These are phyloP conservation scores for Ophiostoma ulmi DNA, from an alignment of 2,329 filamentous ascomycete species.

Conservation along the genomic window DNA sequence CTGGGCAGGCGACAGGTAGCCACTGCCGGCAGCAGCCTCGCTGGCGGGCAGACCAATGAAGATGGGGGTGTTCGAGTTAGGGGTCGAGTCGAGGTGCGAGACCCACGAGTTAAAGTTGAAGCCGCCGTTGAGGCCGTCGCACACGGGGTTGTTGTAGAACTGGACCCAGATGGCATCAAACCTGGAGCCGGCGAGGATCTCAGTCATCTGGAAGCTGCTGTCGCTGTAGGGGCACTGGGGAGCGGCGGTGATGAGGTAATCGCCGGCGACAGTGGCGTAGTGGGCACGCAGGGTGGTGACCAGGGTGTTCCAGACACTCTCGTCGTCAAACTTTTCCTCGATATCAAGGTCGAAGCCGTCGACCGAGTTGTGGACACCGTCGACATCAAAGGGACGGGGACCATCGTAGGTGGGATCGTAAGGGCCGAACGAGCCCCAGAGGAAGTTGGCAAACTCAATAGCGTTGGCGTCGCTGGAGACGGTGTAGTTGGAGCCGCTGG, in stretches of 20 bases:
- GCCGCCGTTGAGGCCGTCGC: conserved; percentile 34
- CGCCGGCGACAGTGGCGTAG: conserved; percentile 25
- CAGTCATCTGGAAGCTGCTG: conserved; percentile 41
- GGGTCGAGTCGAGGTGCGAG: conserved; percentile 32
- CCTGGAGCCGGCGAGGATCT: conserved; percentile 37
- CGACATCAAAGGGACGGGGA: conserved; percentile 42
- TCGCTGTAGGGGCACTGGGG: conserved; percentile 42
- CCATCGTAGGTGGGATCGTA: conserved; percentile 31
- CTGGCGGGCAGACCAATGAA: conserved; percentile 39
- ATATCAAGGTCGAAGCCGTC: conserved; percentile 52
- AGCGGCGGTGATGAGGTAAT: conserved; percentile 44
- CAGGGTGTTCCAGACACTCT: conserved; percentile 25
- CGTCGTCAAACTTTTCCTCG: conserved; percentile 34
- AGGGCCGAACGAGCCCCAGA: conserved; percentile 39
- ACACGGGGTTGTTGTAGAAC: conserved; percentile 46
- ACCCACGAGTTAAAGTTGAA: conserved; percentile 40
- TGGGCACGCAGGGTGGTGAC: conserved; percentile 23
- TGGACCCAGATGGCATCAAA: conserved; percentile 44
- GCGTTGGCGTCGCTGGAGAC: conserved; percentile 33
- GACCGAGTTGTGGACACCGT: conserved; percentile 37
- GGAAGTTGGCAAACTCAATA: conserved; percentile 36
- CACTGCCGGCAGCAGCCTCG: conserved; percentile 27
- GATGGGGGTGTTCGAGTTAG: conserved; percentile 37
- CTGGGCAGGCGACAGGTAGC: conserved; percentile 30
- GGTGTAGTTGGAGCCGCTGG: conserved; percentile 34